Base-by-base conservation (phyloP, 306 rosid genomes). In the Fagus crenata region DNA sequence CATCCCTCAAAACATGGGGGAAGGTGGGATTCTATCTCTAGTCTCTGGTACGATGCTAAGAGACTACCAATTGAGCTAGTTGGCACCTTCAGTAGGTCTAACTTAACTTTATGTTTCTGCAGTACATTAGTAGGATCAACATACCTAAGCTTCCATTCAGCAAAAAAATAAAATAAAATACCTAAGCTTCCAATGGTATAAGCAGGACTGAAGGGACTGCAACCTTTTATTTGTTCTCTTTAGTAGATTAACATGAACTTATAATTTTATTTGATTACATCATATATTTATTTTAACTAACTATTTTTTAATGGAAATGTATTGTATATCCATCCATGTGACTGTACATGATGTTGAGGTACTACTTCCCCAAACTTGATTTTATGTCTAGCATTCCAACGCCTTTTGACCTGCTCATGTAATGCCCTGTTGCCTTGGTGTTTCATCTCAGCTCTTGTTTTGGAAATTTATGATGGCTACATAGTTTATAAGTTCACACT, bases 371-470 rank as follows among this genome's bases (percentile, higher is more conserved):
- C 4, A 5, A 14, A 4, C 14, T 51, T 3, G 55, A 51, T 12
- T 13, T 51, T 12, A 51, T 51, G n/a, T 51, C 55, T 51, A 11
- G n/a, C 18, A 51, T n/a, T 51, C n/a, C 55, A 51, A 2, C 55
- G 13, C 55, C 55, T 18, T 7, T 7, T 22, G 33, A 35, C 1
- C 5, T 63, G 69, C 69, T 35, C 18, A 35, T 63, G 18, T 6
- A 35, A 6, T 4, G 41, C 42, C 6, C 4, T 63, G 18, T 6
- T 63, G 41, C 1, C 69, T 35, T 63, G 18, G 22, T 5, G 22
- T 35, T 63, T 35, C 68, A 61, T 9, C 68, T 33, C 69, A 63
- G 41, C 42, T 63, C n/a, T 33, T 35, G 69, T 15, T 63, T 63
- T 65, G 71, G 46, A 37, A 36, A 17, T 17, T 28, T 32, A 53